phyloP scores from a whole-genome alignment of 2,329 filamentous ascomycete species.

The Ophiostoma montium region DNA sequence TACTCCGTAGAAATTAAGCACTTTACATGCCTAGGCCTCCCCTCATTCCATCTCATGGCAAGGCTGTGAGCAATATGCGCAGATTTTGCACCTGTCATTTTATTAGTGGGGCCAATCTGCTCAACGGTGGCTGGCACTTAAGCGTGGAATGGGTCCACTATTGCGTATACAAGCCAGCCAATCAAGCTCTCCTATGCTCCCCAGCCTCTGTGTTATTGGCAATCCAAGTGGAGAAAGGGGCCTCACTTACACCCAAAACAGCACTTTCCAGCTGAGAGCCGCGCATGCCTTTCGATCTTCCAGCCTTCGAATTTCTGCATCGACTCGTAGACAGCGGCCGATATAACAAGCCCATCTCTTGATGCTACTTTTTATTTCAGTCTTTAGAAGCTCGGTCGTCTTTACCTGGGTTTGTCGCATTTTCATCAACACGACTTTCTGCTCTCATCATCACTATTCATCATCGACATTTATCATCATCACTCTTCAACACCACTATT shows the following conservation, averaged over 20 bases:
- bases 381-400: too few species aligned
- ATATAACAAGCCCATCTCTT: too few species aligned
- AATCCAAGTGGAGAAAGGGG: not conserved
- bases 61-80: not conserved
- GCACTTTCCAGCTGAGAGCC: not conserved
- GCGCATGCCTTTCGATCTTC: not conserved
- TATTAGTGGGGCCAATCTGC: not conserved
- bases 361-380: too few species aligned
- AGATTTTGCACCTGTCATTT: not conserved
- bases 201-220: not conserved
- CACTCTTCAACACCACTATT: not conserved
- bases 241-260: conserved; percentile 1
- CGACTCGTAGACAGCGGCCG: too few species aligned
- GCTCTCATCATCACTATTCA: not conserved
- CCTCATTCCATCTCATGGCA: not conserved
- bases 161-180: not conserved
- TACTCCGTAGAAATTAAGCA: too few species aligned
- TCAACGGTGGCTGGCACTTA: conserved; percentile 1
- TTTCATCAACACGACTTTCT: not conserved
- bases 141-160: too few species aligned
- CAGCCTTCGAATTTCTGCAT: not conserved
- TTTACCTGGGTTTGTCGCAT: too few species aligned
- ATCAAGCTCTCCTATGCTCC: not conserved
- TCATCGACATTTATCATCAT: not conserved
- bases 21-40: too few species aligned